A percentile compares a stretch with the other conserved stretches of the same genome.
Evolutionary conservation across 768 basidiomycete genomes (phyloP).

Genomic region (Holtermannia corniformis): DNA sequence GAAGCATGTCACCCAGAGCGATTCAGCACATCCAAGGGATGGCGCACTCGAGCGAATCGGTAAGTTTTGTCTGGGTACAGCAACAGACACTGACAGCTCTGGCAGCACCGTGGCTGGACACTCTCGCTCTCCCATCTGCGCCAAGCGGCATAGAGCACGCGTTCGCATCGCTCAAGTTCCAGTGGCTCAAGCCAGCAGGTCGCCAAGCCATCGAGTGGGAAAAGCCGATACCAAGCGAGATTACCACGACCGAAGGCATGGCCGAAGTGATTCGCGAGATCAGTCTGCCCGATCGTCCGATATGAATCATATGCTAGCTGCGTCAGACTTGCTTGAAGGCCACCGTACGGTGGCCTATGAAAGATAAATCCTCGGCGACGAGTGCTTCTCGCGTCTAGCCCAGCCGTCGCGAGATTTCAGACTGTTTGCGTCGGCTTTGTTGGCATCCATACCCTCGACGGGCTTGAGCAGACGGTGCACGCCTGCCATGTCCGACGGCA

Average conservation of each 20-base stretch:
- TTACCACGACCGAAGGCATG: not conserved
- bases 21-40: no score
- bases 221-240: not conserved
- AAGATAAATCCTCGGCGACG: no score
- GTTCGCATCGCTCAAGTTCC: not conserved
- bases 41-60: not conserved
- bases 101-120: no score
- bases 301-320: no score
- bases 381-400: not conserved
- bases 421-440: no score
- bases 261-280: not conserved
- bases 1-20: no score
- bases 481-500: not conserved
- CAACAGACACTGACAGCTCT: no score
- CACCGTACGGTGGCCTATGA: no score
- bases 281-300: no score
- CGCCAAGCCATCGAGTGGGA: not conserved
- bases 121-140: not conserved
- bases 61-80: not conserved
- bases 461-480: not conserved
- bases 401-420: not conserved
- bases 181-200: not conserved
- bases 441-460: no score
- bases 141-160: not conserved
- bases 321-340: no score